Evolutionary conservation across 345 rosid genomes (phyloP).

Genomic region (Clausena lansium): DNA sequence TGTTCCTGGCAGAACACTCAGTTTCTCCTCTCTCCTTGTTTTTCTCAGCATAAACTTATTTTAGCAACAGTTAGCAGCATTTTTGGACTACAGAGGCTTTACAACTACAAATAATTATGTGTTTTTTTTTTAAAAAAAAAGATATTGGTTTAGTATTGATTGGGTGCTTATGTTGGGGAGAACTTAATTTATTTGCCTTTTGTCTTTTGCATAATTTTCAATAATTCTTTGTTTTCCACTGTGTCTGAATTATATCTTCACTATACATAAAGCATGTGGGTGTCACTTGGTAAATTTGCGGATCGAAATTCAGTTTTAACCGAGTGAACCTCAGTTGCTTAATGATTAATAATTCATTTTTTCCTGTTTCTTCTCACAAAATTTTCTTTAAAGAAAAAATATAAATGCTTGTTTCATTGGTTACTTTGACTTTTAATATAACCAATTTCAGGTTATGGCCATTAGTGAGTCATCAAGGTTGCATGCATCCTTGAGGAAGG

Average conservation of each 20-base stretch:
- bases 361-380: not conserved
- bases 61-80: not conserved
- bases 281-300: not conserved
- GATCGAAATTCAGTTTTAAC: not conserved
- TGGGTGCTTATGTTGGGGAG: not conserved
- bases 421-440: not conserved
- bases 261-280: not conserved
- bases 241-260: not conserved
- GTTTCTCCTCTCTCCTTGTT: not conserved
- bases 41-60: not conserved
- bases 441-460: constrained; percentile 60
- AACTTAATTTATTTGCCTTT: not conserved
- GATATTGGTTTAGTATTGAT: not conserved
- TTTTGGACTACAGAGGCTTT: not conserved
- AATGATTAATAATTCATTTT: not conserved
- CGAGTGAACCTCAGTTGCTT: not conserved
- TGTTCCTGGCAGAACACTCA: not conserved
- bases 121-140: not conserved
- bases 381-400: not conserved
- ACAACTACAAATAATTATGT: not conserved
- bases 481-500: constrained; percentile 61
- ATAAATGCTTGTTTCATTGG: not conserved
- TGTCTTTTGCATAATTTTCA: not conserved
- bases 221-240: not conserved
- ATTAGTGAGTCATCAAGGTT: constrained; percentile 73